Percentiles rank a stretch among this genome's conserved stretches.
These are phyloP conservation scores for Pinus taeda DNA, from an alignment of 75 land plant species.

Conservation along the genomic window DNA sequence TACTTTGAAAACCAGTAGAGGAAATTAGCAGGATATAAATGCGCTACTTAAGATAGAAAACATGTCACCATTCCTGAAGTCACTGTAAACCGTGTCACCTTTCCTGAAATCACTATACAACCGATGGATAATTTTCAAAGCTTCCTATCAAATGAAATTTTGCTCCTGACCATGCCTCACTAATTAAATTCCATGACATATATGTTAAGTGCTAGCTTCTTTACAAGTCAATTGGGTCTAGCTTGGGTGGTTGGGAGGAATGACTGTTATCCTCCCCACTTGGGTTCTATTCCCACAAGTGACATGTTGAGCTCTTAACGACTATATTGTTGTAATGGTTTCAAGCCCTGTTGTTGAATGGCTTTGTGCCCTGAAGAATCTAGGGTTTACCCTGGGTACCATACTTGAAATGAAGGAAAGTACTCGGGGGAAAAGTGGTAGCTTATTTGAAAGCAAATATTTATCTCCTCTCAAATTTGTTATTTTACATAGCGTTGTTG, in stretches of 20 bases:
- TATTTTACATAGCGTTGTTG: background rate
- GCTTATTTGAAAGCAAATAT: background rate
- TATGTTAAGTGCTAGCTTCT: background rate
- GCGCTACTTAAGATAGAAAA: background rate
- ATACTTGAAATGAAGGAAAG: too few relatives aligned
- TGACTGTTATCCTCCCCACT: too few relatives aligned
- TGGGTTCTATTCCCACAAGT: too few relatives aligned
- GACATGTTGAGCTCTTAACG: too few relatives aligned
- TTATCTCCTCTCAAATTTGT: background rate
- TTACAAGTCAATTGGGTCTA: background rate
- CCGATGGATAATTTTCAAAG: background rate
- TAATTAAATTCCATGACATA: background rate
- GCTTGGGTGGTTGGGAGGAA: too few relatives aligned
- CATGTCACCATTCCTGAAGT: background rate
- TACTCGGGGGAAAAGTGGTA: background rate
- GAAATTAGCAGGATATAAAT: background rate
- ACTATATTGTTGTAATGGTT: too few relatives aligned
- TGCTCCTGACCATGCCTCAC: background rate
- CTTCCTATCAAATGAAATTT: background rate
- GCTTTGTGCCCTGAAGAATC: too few relatives aligned
- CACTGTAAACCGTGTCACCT: background rate
- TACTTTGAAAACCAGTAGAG: too few relatives aligned
- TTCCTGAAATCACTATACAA: background rate
- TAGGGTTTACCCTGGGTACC: too few relatives aligned
- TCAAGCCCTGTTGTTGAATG: too few relatives aligned